Conservation (phyloP, 345 rosid species). For the Corchorus capsularis region DNA sequence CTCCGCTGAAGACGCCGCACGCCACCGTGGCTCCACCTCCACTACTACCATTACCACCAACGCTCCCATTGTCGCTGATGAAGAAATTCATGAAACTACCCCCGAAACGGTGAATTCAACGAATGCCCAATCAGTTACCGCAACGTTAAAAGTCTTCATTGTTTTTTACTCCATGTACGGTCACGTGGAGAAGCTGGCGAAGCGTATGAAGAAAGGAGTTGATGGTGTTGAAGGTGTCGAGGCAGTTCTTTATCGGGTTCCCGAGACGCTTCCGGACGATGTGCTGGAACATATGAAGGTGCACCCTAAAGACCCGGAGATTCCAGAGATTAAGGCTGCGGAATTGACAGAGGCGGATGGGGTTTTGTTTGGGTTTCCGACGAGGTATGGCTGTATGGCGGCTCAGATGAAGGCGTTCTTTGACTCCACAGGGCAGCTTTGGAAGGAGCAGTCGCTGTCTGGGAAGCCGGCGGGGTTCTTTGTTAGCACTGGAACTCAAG, state of each 20-base stretch:
- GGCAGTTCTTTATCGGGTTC: constrained; percentile 54
- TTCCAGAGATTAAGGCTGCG: constrained; percentile 55
- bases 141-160: constrained; percentile 45
- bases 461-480: constrained; percentile 91
- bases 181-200: constrained; percentile 70
- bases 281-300: constrained; percentile 63
- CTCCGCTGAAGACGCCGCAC: constrained; percentile 30
- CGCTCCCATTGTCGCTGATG: constrained; percentile 52
- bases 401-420: constrained; percentile 84
- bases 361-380: constrained; percentile 69
- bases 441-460: constrained; percentile 72
- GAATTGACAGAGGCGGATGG: constrained; percentile 67
- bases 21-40: constrained; percentile 21
- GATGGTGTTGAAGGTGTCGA: constrained; percentile 62
- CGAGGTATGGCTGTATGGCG: constrained; percentile 82
- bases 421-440: constrained; percentile 60
- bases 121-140: constrained; percentile 14
- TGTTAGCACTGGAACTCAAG: constrained; percentile 82
- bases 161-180: constrained; percentile 78
- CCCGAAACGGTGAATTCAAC: constrained; percentile 22
- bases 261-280: constrained; percentile 61
- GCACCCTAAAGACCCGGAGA: constrained; percentile 41
- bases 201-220: constrained; percentile 70
- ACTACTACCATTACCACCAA: constrained; percentile 8
- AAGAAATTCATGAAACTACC: constrained; percentile 25